Evolutionary conservation across 306 rosid genomes (phyloP).

Genomic region (Malus sylvestris): DNA sequence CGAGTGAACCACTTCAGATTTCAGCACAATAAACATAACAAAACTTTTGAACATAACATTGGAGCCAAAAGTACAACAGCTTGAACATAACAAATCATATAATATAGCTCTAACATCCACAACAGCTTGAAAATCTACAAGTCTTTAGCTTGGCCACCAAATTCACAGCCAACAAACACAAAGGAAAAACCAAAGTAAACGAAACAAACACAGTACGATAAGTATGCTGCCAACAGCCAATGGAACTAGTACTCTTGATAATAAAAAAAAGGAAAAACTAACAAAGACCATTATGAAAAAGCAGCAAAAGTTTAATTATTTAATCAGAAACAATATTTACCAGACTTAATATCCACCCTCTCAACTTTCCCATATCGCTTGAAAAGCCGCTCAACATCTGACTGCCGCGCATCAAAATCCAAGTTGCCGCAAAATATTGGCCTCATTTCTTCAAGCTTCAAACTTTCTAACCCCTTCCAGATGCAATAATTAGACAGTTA

Average conservation of each 20-base stretch:
- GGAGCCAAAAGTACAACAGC: background rate
- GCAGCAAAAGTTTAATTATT: background rate
- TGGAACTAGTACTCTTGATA: background rate
- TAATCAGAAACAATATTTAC: slow-evolving; percentile 24
- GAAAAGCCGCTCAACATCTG: slow-evolving; percentile 72
- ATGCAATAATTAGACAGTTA: background rate
- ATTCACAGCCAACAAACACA: background rate
- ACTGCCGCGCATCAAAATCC: slow-evolving; percentile 74
- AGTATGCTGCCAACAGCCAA: background rate
- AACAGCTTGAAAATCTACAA: background rate
- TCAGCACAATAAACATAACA: background rate
- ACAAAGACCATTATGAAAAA: background rate
- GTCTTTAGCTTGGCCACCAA: background rate
- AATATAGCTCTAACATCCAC: slow-evolving; percentile 9
- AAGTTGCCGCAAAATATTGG: slow-evolving; percentile 71
- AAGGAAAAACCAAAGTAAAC: background rate
- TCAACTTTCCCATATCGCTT: slow-evolving; percentile 77
- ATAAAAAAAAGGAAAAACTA: background rate
- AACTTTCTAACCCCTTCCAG: slow-evolving; percentile 18
- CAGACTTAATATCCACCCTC: slow-evolving; percentile 76
- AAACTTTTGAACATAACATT: background rate
- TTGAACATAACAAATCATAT: background rate
- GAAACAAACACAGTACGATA: background rate
- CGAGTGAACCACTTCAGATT: background rate
- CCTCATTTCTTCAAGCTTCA: slow-evolving; percentile 40